A percentile compares a stretch with the other conserved stretches of the same genome.
Evolutionary conservation across 192 early-diverging fungal species (phyloP).

Genomic region (Coemansia sp.): DNA sequence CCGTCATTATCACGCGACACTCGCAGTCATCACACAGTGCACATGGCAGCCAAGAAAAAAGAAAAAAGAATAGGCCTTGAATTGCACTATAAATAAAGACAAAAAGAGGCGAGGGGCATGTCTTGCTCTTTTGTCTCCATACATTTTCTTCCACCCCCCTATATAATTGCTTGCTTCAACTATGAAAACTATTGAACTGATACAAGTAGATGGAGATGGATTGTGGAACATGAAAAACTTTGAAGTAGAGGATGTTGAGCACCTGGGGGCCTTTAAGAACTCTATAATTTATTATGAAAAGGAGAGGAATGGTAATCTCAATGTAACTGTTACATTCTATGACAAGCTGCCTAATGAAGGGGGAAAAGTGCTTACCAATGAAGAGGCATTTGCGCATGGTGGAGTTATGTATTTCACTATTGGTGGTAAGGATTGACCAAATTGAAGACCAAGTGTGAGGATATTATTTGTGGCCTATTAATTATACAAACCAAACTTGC

Average conservation of each 20-base stretch:
- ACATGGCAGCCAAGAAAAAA: slow-evolving; percentile 19
- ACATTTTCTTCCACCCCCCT: neutral
- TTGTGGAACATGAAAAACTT: neutral
- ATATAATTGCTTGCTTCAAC: neutral
- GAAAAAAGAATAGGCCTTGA: slow-evolving; percentile 12
- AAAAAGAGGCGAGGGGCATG: neutral
- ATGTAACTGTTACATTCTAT: neutral
- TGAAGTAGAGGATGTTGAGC: neutral
- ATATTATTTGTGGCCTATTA: too few species aligned
- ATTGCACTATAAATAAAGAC: neutral
- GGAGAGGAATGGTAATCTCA: neutral
- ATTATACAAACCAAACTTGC: too few species aligned
- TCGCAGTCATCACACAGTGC: slow-evolving; percentile 39
- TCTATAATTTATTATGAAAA: neutral
- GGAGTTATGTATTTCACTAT: neutral
- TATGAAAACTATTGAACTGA: neutral
- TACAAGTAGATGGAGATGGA: neutral
- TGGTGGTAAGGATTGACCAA: too few species aligned
- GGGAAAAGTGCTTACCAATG: neutral
- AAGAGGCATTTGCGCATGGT: neutral
- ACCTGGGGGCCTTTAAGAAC: neutral
- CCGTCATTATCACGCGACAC: too few species aligned
- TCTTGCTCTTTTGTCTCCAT: neutral
- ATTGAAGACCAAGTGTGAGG: too few species aligned
- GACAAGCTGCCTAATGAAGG: neutral